Evolutionary conservation across 257 asterid species (phyloP).

Genomic region (Solanum pinnatisectum): DNA sequence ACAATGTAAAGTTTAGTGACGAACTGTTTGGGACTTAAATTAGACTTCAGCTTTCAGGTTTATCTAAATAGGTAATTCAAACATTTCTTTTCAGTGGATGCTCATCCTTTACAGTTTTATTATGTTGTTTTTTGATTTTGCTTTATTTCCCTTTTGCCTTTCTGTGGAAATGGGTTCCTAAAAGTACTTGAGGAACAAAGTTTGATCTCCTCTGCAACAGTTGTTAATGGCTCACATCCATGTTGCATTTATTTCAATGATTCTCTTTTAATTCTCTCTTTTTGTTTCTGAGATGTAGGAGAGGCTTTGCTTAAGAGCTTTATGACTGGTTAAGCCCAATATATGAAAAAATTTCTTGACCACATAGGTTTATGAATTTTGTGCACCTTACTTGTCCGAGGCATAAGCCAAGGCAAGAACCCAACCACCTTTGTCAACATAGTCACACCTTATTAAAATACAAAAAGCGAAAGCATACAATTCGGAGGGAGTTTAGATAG

Average conservation of each 20-base stretch:
- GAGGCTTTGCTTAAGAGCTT: neutral
- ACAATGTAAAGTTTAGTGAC: neutral
- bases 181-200: neutral
- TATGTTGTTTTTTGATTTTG: neutral
- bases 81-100: neutral
- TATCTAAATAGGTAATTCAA: neutral
- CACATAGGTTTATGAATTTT: neutral
- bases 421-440: neutral
- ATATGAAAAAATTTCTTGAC: neutral
- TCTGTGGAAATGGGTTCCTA: neutral
- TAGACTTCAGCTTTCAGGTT: neutral
- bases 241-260: neutral
- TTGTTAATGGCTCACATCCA: neutral
- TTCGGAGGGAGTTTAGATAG: neutral
- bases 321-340: neutral
- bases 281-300: neutral
- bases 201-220: neutral
- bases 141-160: neutral
- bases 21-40: neutral
- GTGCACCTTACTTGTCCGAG: neutral
- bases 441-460: neutral
- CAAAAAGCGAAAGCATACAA: neutral
- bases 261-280: neutral
- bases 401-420: neutral
- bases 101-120: neutral